phyloP scores from a whole-genome alignment of 225 moss, liverwort and hornwort genomes.

The Thuidium tamariscinum region DNA sequence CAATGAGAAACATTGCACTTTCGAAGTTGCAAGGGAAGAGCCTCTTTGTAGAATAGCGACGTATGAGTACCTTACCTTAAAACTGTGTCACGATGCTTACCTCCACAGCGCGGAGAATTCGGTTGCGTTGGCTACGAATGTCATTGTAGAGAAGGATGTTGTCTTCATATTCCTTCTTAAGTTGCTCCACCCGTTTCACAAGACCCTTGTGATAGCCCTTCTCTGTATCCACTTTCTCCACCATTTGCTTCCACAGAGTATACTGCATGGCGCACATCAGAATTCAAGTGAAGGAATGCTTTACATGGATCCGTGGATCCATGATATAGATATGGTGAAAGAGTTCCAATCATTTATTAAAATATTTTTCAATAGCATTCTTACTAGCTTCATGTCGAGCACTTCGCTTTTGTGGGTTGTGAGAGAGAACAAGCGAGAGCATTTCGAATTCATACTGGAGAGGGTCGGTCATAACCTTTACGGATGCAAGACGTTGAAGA shows the following conservation, averaged over 20 bases:
- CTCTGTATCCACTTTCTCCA: constrained; percentile 45
- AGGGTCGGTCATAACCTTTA: constrained; percentile 24
- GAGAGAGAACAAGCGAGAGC: not conserved
- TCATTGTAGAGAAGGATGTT: constrained; percentile 43
- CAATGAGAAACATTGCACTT: not conserved
- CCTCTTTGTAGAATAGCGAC: not conserved
- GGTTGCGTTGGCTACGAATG: constrained; percentile 70
- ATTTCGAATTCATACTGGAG: not conserved
- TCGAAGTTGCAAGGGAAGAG: too few species aligned
- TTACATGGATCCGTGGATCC: not conserved
- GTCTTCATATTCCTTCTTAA: constrained; percentile 44
- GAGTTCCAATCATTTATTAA: too few species aligned
- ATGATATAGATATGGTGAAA: not conserved
- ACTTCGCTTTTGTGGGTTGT: not conserved
- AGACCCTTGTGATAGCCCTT: constrained; percentile 23
- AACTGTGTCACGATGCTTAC: not conserved
- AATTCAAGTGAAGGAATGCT: not conserved
- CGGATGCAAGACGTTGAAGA: constrained; percentile 36
- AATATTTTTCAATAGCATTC: not conserved
- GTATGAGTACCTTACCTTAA: not conserved
- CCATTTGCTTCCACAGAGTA: constrained; percentile 47
- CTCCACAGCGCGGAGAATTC: constrained; percentile 34
- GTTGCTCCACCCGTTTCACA: constrained; percentile 41
- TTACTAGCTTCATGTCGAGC: not conserved
- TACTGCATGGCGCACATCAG: constrained; percentile 7